phyloP scores from a whole-genome alignment of 306 rosid genomes.

The Castanea sativa region DNA sequence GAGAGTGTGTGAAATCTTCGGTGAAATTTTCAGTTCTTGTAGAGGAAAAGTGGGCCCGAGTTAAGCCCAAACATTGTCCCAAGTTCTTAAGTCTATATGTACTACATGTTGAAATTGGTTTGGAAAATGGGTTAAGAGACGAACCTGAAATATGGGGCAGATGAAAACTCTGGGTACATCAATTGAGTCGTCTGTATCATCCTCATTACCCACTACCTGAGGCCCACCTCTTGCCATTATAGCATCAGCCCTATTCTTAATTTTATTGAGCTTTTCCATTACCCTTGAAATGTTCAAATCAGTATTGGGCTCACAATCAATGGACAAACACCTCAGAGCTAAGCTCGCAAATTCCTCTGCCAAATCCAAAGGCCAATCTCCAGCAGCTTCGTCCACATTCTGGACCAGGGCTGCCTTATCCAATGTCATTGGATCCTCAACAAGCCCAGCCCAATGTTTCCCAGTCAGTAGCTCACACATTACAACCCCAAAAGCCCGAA shows the following conservation, averaged over 20 bases:
- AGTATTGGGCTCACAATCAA: constrained; percentile 13
- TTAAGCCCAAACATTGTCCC: neutral
- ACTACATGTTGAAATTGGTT: neutral
- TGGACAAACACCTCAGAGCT: constrained; percentile 46
- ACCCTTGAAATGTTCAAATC: constrained; percentile 32
- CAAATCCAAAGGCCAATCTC: constrained; percentile 66
- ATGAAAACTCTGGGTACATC: constrained; percentile 58
- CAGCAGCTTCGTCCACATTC: constrained; percentile 52
- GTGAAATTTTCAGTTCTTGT: too few relatives aligned
- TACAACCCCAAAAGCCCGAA: constrained; percentile 50
- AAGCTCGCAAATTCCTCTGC: constrained; percentile 41
- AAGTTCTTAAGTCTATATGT: too few relatives aligned
- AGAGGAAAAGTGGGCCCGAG: too few relatives aligned
- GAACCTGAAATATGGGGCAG: constrained; percentile 81
- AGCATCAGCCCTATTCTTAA: constrained; percentile 50
- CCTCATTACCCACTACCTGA: constrained; percentile 12
- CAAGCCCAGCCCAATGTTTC: constrained; percentile 51
- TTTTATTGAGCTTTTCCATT: constrained; percentile 54
- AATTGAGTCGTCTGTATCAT: constrained; percentile 21
- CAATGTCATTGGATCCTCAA: constrained; percentile 39
- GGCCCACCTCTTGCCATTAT: constrained; percentile 27
- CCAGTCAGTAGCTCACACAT: constrained; percentile 48
- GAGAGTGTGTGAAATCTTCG: too few relatives aligned
- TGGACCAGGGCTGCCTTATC: constrained; percentile 27
- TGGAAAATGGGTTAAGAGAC: neutral